Evolutionary conservation across 2,329 filamentous ascomycete species (phyloP).

Genomic region (Pseudogymnoascus sp.): DNA sequence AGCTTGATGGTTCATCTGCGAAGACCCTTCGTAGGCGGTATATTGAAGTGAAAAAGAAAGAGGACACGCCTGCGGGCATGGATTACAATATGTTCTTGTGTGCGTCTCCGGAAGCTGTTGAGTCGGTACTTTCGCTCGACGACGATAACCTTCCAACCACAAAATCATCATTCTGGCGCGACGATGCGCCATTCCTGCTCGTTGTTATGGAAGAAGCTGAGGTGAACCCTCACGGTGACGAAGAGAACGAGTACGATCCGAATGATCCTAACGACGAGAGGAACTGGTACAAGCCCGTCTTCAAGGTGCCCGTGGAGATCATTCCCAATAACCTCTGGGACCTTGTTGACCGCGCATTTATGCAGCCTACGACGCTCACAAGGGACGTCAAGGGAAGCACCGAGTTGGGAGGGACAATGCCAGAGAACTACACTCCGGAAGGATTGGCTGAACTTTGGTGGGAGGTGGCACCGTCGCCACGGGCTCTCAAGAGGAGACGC

Average conservation of each 20-base stretch:
- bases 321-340: conserved; percentile 17
- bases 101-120: conserved; percentile 16
- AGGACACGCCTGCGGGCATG: not conserved
- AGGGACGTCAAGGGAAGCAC: not conserved
- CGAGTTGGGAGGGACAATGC: not conserved
- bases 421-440: not conserved
- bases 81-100: conserved; percentile 16
- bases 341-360: conserved; percentile 9
- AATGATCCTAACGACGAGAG: conserved; percentile 13
- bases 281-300: conserved; percentile 19
- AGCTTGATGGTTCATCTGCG: conserved; percentile 5
- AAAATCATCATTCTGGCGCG: conserved; percentile 11
- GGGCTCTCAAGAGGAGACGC: not conserved
- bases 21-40: conserved; percentile 10
- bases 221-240: not conserved
- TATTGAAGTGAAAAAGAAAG: not conserved
- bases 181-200: conserved; percentile 16
- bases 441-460: not conserved
- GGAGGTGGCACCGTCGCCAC: not conserved
- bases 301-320: conserved; percentile 19
- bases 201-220: conserved; percentile 16
- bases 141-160: not conserved
- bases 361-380: not conserved
- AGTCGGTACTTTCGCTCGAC: conserved; percentile 12
- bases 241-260: conserved; percentile 5